Base-by-base conservation (phyloP, 2,329 filamentous ascomycete species). In the Xylaria sp. region DNA sequence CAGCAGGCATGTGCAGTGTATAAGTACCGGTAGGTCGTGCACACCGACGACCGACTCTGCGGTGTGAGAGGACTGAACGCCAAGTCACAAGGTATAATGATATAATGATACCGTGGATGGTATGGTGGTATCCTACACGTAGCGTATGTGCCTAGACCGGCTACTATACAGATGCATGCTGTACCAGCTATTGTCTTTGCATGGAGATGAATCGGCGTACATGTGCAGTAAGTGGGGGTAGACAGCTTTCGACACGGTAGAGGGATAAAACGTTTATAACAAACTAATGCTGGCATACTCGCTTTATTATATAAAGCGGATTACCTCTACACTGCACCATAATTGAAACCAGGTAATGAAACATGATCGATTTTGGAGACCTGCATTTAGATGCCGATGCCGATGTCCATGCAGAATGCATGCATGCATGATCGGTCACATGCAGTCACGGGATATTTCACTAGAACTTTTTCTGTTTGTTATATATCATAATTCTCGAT, bases 401-500 rank as follows among this genome's bases (percentile, higher is more conserved):
- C 44, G 57, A 60, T 67, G 36, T 22, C 22, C n/a, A 62, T 65
- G 59, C 51, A 45, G 31, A 59, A 42, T 47, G 53, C 61, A 58
- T 65, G 45, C 57, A 51, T 51, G 62, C 66, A 65, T 62, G 57
- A 50, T 49, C 51, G 50, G 44, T 66, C 64, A 66, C 64, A 63
- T 63, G 45, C 38, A 60, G 36, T 57, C 59, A 55, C 60, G 60
- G 53, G 60, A 63, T 61, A 50, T 49, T n/a, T 53, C 53, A 54
- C 55, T 36, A 66, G 65, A 70, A 33, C 64, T 53, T 20, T 20
- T 31, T 38, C 56, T 42, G 5, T 55, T 58, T 45, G 22, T 54
- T 38, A 63, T 44, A 42, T 44, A 60, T 66, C 64, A 63, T 50
- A 59, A 61, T 47, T 44, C 31, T 51, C 33, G 38, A 27, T 36